A percentile compares a stretch with the other conserved stretches of the same genome.
These are phyloP conservation scores for Pyrenophora teres DNA, from an alignment of 2,329 filamentous ascomycete genomes.

Conservation along the genomic window DNA sequence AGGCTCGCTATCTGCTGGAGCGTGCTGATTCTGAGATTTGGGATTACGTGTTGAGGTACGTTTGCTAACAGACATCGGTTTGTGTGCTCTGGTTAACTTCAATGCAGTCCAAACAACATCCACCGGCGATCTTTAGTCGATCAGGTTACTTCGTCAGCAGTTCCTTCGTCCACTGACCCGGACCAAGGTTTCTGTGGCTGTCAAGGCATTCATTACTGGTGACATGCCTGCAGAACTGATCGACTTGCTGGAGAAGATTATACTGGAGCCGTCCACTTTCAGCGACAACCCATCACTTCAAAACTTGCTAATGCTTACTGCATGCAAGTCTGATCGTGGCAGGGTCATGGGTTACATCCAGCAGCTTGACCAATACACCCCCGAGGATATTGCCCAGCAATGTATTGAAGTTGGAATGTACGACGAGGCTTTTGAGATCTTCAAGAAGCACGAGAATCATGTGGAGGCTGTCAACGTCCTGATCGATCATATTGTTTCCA, in stretches of 20 bases:
- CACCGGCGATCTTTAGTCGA: conserved; percentile 92
- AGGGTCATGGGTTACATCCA: conserved; percentile 97
- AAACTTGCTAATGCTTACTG: conserved; percentile 94
- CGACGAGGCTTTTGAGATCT: conserved; percentile 97
- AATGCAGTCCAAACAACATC: conserved; percentile 78
- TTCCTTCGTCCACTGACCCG: conserved; percentile 81
- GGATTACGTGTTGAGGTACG: conserved; percentile 78
- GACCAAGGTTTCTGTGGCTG: conserved; percentile 91
- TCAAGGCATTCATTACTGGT: conserved; percentile 87
- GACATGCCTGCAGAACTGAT: conserved; percentile 94
- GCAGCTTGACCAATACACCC: conserved; percentile 83
- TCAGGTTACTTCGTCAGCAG: conserved; percentile 93
- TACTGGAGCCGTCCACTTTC: conserved; percentile 98
- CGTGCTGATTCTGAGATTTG: conserved; percentile 89
- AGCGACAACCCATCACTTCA: conserved; percentile 97
- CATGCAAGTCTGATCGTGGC: conserved; percentile 93
- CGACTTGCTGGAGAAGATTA: conserved; percentile 97
- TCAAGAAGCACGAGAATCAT: conserved; percentile 96
- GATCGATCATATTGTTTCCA: conserved; percentile 95
- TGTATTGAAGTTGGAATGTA: conserved; percentile 94
- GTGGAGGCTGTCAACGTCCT: conserved; percentile 85
- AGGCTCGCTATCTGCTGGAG: conserved; percentile 92
- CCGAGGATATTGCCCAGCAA: conserved; percentile 88
- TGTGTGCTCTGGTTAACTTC: background rate
- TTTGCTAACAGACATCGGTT: background rate